phyloP scores from a whole-genome alignment of 176 grass and related monocot species.

The Hyparrhenia diplandra region DNA sequence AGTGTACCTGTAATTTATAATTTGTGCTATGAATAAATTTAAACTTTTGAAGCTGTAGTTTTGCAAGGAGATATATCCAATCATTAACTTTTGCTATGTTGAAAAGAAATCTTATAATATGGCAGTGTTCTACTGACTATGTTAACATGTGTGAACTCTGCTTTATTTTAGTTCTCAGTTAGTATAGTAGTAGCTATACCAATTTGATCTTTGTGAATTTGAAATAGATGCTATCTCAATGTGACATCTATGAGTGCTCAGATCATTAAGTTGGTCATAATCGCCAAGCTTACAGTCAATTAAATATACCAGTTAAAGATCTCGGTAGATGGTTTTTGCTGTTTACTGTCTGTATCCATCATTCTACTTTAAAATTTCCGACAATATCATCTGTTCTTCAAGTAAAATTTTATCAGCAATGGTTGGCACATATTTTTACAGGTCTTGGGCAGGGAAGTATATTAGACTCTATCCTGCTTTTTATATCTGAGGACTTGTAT shows the following conservation, averaged over 20 bases:
- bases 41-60: not conserved
- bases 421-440: slow-evolving; percentile 18
- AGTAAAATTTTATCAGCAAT: not conserved
- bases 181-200: not conserved
- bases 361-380: not conserved
- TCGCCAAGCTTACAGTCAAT: not conserved
- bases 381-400: not conserved
- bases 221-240: not conserved
- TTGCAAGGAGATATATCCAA: slow-evolving; percentile 2
- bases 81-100: not conserved
- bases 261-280: not conserved
- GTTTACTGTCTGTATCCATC: not conserved
- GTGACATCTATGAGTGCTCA: not conserved
- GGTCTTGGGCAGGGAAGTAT: slow-evolving; percentile 90
- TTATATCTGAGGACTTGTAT: slow-evolving; percentile 72
- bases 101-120: not conserved
- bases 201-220: not conserved
- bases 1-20: not conserved
- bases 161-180: not conserved
- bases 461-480: slow-evolving; percentile 84
- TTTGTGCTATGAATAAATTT: not conserved
- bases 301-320: slow-evolving; percentile 1
- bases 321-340: not conserved
- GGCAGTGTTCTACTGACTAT: not conserved
- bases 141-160: not conserved